These are phyloP conservation scores for Barnettozyma sucrosica DNA, from an alignment of 805 yeast genomes.

Conservation along the genomic window DNA sequence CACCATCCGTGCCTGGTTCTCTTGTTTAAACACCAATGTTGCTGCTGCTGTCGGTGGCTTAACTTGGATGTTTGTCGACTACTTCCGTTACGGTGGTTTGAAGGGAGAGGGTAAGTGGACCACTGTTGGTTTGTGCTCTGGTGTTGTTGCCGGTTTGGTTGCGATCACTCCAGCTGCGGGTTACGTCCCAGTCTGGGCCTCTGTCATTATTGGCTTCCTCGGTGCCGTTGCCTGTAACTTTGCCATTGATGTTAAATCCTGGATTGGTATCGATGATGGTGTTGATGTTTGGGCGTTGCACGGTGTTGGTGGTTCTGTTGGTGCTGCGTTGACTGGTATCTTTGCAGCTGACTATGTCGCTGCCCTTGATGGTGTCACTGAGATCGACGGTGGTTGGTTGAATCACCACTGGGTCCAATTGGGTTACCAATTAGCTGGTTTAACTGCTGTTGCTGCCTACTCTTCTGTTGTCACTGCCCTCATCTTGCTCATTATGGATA, in stretches of 20 bases:
- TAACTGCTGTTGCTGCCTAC: constrained; percentile 66
- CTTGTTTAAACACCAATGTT: constrained; percentile 84
- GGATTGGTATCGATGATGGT: constrained; percentile 84
- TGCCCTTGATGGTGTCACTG: constrained; percentile 66
- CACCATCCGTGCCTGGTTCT: constrained; percentile 89
- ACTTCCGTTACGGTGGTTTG: constrained; percentile 53
- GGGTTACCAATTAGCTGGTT: constrained; percentile 83
- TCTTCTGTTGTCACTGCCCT: constrained; percentile 68
- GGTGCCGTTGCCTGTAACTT: constrained; percentile 76
- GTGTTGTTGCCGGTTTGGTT: constrained; percentile 89
- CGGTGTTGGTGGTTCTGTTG: constrained; percentile 89
- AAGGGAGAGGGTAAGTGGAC: constrained; percentile 64
- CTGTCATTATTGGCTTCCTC: constrained; percentile 77
- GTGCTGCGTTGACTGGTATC: constrained; percentile 80
- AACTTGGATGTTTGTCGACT: constrained; percentile 91
- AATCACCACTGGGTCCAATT: constrained; percentile 78
- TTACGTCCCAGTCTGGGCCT: constrained; percentile 85
- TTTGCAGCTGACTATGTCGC: constrained; percentile 91
- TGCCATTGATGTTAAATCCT: constrained; percentile 73
- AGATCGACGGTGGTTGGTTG: constrained; percentile 81
- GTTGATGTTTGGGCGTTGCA: constrained; percentile 91
- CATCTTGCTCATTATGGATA: constrained; percentile 60
- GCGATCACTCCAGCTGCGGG: constrained; percentile 98
- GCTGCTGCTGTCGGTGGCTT: constrained; percentile 94
- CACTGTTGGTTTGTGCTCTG: constrained; percentile 89